Evolutionary conservation across 2,329 filamentous ascomycete species (phyloP).

Genomic region (Metarhizium humberi): DNA sequence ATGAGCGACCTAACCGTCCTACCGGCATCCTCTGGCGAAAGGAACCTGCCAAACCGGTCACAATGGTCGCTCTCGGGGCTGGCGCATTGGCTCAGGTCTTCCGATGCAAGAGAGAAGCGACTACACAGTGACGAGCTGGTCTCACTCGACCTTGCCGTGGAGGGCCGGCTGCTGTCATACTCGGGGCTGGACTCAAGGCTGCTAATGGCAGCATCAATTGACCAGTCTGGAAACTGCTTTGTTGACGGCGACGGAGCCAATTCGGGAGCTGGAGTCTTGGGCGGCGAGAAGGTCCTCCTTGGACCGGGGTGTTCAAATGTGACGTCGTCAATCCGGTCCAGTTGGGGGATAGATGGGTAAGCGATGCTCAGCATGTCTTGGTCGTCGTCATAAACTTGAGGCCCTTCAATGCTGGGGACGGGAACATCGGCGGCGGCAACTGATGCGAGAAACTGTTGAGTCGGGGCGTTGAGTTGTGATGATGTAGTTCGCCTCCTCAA

Average conservation of each 20-base stretch:
- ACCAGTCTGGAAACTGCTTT: constrained; percentile 48
- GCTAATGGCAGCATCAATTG: constrained; percentile 46
- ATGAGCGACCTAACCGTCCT: constrained; percentile 18
- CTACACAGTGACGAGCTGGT: constrained; percentile 50
- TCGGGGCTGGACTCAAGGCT: constrained; percentile 50
- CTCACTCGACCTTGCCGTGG: constrained; percentile 49
- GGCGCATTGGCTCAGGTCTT: constrained; percentile 42
- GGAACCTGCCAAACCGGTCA: constrained; percentile 15
- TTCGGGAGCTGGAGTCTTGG: constrained; percentile 49
- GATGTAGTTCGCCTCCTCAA: constrained; percentile 43
- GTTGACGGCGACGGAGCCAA: constrained; percentile 33
- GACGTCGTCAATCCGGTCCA: constrained; percentile 23
- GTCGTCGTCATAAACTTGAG: constrained; percentile 32
- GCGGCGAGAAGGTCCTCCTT: constrained; percentile 39
- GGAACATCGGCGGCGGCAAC: constrained; percentile 56
- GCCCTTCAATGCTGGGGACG: constrained; percentile 55
- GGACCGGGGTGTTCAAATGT: constrained; percentile 22
- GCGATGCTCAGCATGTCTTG: constrained; percentile 29
- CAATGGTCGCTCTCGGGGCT: constrained; percentile 35
- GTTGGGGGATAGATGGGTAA: constrained; percentile 22
- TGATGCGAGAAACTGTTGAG: constrained; percentile 57
- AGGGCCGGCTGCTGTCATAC: constrained; percentile 50
- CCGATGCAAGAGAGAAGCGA: constrained; percentile 44
- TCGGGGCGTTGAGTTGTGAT: constrained; percentile 46
- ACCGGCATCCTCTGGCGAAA: constrained; percentile 19